Base-by-base conservation (phyloP, 495 filamentous ascomycete species). In the Lasiosphaeria ovina region DNA sequence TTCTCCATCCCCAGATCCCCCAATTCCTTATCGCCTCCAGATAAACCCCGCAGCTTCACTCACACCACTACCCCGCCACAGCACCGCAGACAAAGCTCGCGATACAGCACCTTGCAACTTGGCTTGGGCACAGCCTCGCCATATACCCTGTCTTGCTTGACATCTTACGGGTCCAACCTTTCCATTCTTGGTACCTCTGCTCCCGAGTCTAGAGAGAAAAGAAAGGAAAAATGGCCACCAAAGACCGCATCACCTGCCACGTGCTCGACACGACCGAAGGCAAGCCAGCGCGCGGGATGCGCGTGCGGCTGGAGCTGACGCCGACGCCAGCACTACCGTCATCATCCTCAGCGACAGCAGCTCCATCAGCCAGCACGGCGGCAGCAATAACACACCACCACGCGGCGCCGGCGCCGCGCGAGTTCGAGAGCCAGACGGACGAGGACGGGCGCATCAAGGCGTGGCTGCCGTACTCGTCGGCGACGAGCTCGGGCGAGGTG, bases 361-460 rank as follows among this genome's bases (percentile, higher is more conserved):
- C 76, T 53, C 48, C 63, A 68, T 55, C 76, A 61, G 53, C 61
- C 45, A 57, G 66, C 57, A 56, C 62, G 14, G 4, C 54, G 31
- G 12, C n/a, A 16, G 40, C 59, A 10, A n/a, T 55, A 14, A 5
- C 55, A 40, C 62, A 62, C 60, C 59, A 58, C 62, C 17, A 57
- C 31, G 60, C 64, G 49, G 63, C 74, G 35, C 59, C 70, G 32
- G 67, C 76, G 33, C 76, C 77, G 54, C 89, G 87, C 76, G 83
- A 79, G 47, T 82, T 82, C 58, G 77, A 80, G 61, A 87, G 85
- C 33, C 79, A 74, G 7, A 98, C 94, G 58, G 88, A 96, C 77
- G 77, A 83, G 62, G 94, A 98, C 77, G 94, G 94, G 60, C 87
- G 94, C 55, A 86, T 98, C 65, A 84, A 84, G 31, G 77, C 77